Evolutionary conservation across 208 protist species (phyloP).

Genomic region (Polymyxa betae): DNA sequence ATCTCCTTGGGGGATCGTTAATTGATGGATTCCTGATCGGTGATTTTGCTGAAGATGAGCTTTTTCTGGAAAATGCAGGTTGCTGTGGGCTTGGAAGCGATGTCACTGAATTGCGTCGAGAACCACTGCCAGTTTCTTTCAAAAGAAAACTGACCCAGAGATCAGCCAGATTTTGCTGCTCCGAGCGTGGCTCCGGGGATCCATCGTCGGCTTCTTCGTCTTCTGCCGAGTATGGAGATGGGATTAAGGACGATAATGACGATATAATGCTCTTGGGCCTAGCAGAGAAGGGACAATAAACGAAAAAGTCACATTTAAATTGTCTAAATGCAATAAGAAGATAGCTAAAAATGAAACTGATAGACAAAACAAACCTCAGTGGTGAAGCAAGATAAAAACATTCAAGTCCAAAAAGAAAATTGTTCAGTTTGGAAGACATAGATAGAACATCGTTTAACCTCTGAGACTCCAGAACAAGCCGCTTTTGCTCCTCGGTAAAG

Average conservation of each 20-base stretch:
- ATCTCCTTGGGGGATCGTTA: too few species aligned
- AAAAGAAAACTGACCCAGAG: constrained; percentile 45
- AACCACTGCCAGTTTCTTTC: neutral
- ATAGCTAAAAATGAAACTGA: too few species aligned
- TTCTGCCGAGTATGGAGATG: neutral
- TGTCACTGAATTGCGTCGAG: neutral
- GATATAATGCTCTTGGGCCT: neutral
- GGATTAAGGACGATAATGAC: constrained; percentile 17
- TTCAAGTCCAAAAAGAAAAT: too few species aligned
- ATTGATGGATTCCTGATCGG: too few species aligned
- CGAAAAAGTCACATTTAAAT: neutral
- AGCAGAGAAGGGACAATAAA: too few species aligned
- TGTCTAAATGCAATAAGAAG: neutral
- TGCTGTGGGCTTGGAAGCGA: neutral
- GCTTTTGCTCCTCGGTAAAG: constrained; percentile 52
- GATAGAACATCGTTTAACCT: too few species aligned
- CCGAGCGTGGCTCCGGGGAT: neutral
- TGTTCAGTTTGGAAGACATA: too few species aligned
- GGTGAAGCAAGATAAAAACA: too few species aligned
- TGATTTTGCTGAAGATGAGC: too few species aligned
- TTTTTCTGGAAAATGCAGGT: too few species aligned
- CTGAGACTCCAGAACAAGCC: constrained; percentile 23
- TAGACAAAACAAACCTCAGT: too few species aligned
- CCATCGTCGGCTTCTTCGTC: neutral
- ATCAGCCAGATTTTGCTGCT: constrained; percentile 40